phyloP scores from a whole-genome alignment of 1,284 basidiomycete genomes.

The Ustilago tritici region DNA sequence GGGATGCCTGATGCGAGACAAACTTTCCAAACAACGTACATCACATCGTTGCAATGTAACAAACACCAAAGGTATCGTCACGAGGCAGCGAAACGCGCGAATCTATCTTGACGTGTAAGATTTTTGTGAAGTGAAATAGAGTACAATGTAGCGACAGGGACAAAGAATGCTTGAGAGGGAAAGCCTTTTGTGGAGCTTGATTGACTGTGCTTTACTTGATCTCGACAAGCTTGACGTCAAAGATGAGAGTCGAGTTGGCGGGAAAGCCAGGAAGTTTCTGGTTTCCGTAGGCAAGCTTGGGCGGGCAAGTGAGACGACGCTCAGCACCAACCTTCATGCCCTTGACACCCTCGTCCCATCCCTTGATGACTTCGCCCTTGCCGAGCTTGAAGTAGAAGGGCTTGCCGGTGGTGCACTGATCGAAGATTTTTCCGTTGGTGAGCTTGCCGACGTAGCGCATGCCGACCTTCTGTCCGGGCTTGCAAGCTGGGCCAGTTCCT shows the following conservation, averaged over 20 bases:
- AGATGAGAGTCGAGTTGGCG: slow-evolving; percentile 72
- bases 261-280: slow-evolving; percentile 73
- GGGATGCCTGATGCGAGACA: background rate
- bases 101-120: background rate
- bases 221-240: slow-evolving; percentile 74
- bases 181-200: background rate
- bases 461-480: slow-evolving; percentile 83
- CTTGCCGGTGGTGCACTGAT: slow-evolving; percentile 87
- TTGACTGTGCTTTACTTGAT: slow-evolving; percentile 12
- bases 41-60: background rate
- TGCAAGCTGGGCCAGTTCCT: slow-evolving; percentile 84
- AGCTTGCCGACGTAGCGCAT: slow-evolving; percentile 95
- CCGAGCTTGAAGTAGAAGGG: slow-evolving; percentile 90
- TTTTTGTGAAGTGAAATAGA: background rate
- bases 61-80: background rate
- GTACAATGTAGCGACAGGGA: slow-evolving; percentile 11
- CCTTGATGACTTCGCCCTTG: slow-evolving; percentile 88
- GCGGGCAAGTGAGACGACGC: slow-evolving; percentile 82
- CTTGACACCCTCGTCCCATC: slow-evolving; percentile 88
- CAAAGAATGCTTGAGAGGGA: background rate
- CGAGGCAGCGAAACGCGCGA: background rate
- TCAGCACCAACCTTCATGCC: slow-evolving; percentile 95
- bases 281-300: slow-evolving; percentile 73
- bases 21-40: no score
- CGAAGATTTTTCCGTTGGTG: slow-evolving; percentile 85